Percentiles rank a stretch among this genome's conserved stretches.
Conservation (phyloP, 169 alveolate species). For the Cryptosporidium felis region DNA sequence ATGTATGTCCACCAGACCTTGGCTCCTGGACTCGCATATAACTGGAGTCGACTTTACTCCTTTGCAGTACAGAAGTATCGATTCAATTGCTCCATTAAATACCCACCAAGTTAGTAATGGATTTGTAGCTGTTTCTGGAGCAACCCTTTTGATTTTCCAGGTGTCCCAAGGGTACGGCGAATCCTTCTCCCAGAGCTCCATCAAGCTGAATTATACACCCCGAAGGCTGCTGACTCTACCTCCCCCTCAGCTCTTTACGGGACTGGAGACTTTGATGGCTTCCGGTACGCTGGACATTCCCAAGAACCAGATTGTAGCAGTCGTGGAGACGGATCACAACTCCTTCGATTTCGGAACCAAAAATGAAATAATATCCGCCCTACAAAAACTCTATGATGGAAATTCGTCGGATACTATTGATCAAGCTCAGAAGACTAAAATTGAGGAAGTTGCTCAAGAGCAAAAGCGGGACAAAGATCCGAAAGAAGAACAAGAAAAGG, state of each 20-base stretch:
- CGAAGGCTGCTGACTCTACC: conserved; percentile 88
- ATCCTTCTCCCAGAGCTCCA: conserved; percentile 84
- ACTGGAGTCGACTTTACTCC: conserved; percentile 84
- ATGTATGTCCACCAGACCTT: conserved; percentile 86
- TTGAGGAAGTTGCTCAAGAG: not conserved
- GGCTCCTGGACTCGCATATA: conserved; percentile 86
- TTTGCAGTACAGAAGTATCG: conserved; percentile 86
- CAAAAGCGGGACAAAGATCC: not conserved
- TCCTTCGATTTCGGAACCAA: conserved; percentile 79
- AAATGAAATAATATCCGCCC: conserved; percentile 21
- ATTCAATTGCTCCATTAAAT: conserved; percentile 86
- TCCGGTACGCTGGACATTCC: conserved; percentile 66
- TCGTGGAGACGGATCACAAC: conserved; percentile 90
- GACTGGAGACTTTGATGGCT: conserved; percentile 74
- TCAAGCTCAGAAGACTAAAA: too few relatives aligned
- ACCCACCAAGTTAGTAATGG: conserved; percentile 88
- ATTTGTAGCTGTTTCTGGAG: conserved; percentile 90
- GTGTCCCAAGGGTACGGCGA: conserved; percentile 86
- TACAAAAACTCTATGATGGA: conserved; percentile 19
- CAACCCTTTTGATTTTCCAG: conserved; percentile 83
- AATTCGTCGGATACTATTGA: too few relatives aligned
- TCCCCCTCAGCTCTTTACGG: conserved; percentile 79
- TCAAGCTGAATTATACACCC: conserved; percentile 92
- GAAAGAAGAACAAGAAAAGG: not conserved
- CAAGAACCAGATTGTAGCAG: conserved; percentile 82